Conservation (phyloP, 2,329 filamentous ascomycete species). For the Aurifilum marmelostoma region DNA sequence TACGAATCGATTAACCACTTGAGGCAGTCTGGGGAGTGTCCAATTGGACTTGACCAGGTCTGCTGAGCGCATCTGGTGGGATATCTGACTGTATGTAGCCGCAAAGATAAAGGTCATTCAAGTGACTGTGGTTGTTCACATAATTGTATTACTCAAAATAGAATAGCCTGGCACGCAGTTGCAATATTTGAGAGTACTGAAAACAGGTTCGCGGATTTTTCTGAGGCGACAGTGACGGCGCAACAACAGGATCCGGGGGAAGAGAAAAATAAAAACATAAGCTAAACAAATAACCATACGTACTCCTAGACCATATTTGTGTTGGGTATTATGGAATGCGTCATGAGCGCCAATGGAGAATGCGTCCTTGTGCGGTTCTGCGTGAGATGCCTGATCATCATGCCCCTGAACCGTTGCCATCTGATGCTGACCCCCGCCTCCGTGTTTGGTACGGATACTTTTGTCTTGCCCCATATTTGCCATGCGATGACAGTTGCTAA, state of each 20-base stretch:
- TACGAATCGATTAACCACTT: too few species aligned
- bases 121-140: too few species aligned
- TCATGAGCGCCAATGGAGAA: constrained; percentile 24
- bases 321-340: constrained; percentile 27
- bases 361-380: constrained; percentile 15
- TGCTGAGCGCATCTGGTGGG: too few species aligned
- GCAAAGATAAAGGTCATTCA: too few species aligned
- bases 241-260: too few species aligned
- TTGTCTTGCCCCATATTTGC: constrained; percentile 25
- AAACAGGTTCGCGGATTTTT: background rate
- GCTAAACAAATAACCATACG: constrained; percentile 5
- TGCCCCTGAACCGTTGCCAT: constrained; percentile 21
- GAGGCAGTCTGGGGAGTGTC: too few species aligned
- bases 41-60: too few species aligned
- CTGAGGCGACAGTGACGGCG: background rate
- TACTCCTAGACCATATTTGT: constrained; percentile 23
- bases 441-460: constrained; percentile 12
- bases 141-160: too few species aligned
- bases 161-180: too few species aligned
- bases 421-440: background rate
- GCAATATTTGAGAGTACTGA: too few species aligned
- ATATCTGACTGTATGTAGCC: too few species aligned
- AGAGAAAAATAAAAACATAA: background rate
- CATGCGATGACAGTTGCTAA: constrained; percentile 24
- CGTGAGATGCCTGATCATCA: constrained; percentile 28